These are phyloP conservation scores for Candida maltosa DNA, from an alignment of 805 yeast species.

Conservation along the genomic window DNA sequence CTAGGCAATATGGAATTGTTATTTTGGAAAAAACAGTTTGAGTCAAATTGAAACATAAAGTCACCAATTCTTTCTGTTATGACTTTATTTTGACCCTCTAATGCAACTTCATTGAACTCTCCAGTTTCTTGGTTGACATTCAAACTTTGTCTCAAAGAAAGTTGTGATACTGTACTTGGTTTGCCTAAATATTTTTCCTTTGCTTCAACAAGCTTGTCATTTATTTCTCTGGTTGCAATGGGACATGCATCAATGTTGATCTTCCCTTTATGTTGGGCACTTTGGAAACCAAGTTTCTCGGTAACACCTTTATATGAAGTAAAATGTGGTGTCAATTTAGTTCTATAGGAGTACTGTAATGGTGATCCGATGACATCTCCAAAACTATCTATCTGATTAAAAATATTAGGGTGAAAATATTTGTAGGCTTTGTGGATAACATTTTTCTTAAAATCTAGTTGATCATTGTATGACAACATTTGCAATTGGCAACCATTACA, in stretches of 20 bases:
- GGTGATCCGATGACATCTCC: conserved; percentile 29
- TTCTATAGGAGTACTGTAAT: conserved; percentile 34
- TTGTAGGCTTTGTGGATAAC: conserved; percentile 31
- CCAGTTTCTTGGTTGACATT: conserved; percentile 28
- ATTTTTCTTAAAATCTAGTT: conserved; percentile 27
- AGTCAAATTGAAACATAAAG: conserved; percentile 34
- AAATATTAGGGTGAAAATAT: conserved; percentile 29
- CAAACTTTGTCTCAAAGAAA: conserved; percentile 32
- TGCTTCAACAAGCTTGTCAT: conserved; percentile 17
- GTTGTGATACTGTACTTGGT: conserved; percentile 11
- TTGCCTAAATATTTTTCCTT: conserved; percentile 8
- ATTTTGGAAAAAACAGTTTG: conserved; percentile 40
- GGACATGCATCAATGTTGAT: conserved; percentile 37
- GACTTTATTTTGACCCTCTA: conserved; percentile 21
- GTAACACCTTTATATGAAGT: conserved; percentile 6
- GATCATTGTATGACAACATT: conserved; percentile 37
- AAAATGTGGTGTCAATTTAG: conserved; percentile 42
- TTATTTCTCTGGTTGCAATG: conserved; percentile 32
- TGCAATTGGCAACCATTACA: conserved; percentile 45
- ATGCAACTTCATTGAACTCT: conserved; percentile 19
- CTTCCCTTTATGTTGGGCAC: conserved; percentile 16
- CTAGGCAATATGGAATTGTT: conserved; percentile 34
- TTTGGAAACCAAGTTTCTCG: conserved; percentile 29
- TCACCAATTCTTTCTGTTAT: conserved; percentile 35
- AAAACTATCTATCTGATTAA: conserved; percentile 4